Conservation (phyloP, 148 eudicot genomes). For the Pouteria glomerata region DNA sequence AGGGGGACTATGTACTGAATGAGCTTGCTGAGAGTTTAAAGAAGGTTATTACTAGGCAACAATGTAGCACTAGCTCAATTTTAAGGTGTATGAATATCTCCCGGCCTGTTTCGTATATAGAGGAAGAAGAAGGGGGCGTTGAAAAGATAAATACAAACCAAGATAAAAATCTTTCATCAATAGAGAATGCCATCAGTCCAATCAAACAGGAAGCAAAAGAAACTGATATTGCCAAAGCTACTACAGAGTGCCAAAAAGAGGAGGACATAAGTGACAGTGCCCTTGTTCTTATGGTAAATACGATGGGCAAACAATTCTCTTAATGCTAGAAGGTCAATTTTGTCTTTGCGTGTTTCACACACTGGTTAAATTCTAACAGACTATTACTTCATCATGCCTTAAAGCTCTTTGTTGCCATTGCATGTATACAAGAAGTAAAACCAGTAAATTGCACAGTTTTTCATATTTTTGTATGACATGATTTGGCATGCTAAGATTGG, state of each 20-base stretch:
- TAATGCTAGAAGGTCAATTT: not conserved
- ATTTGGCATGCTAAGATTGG: not conserved
- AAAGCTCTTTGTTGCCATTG: not conserved
- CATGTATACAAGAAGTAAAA: not conserved
- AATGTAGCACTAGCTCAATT: conserved; percentile 74
- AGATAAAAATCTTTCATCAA: conserved; percentile 35
- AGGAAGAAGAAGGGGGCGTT: conserved; percentile 15
- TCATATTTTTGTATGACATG: not conserved
- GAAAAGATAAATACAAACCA: conserved; percentile 15
- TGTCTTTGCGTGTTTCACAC: not conserved
- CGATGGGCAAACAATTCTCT: not conserved
- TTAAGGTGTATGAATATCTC: conserved; percentile 52
- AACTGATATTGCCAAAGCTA: conserved; percentile 61
- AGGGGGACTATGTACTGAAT: conserved; percentile 76
- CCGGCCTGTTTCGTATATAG: conserved; percentile 16
- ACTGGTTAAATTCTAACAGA: not conserved
- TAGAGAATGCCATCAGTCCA: conserved; percentile 57
- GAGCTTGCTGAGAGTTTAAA: conserved; percentile 69
- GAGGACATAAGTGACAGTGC: conserved; percentile 77
- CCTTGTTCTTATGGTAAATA: conserved; percentile 57
- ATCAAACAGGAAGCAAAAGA: conserved; percentile 72
- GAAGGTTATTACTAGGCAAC: conserved; percentile 33
- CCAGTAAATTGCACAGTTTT: not conserved
- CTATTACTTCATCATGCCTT: too few relatives aligned
- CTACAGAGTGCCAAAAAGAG: conserved; percentile 57